Percentiles rank a stretch among this genome's conserved stretches.
Evolutionary conservation across 495 filamentous ascomycete species (phyloP).

Genomic region (Evernia prunastri): DNA sequence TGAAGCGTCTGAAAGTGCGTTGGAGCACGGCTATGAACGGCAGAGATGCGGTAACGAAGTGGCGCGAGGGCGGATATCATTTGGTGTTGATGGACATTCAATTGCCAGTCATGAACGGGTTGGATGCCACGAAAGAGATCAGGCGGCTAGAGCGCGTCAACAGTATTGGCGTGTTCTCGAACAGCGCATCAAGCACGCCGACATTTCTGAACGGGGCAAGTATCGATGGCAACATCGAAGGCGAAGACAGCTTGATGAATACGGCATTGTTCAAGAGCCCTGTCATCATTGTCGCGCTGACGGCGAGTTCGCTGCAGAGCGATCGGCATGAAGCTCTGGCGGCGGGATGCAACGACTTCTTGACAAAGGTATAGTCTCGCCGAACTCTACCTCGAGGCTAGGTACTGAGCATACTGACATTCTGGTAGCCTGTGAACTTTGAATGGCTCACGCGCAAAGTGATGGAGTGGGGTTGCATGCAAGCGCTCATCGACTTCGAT

Average conservation of each 20-base stretch:
- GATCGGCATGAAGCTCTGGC: constrained; percentile 92
- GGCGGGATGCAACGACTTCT: constrained; percentile 95
- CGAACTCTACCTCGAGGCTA: constrained; percentile 1
- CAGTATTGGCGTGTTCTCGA: constrained; percentile 76
- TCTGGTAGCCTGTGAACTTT: constrained; percentile 79
- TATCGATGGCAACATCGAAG: constrained; percentile 35
- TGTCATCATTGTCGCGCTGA: constrained; percentile 95
- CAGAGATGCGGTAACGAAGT: constrained; percentile 84
- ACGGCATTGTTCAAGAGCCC: constrained; percentile 83
- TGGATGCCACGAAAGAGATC: constrained; percentile 97
- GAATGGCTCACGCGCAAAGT: constrained; percentile 97
- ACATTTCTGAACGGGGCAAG: constrained; percentile 28
- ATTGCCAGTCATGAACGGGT: constrained; percentile 90
- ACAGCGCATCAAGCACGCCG: constrained; percentile 29
- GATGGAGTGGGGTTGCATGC: constrained; percentile 97
- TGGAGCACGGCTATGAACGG: constrained; percentile 97
- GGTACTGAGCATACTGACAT: constrained; percentile 15
- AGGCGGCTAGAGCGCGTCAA: constrained; percentile 82
- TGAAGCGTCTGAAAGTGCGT: constrained; percentile 93
- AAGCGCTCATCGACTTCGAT: constrained; percentile 96
- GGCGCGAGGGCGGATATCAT: constrained; percentile 92
- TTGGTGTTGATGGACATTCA: constrained; percentile 98
- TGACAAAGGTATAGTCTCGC: constrained; percentile 73
- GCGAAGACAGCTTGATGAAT: constrained; percentile 60
- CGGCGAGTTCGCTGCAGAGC: constrained; percentile 85